Base-by-base conservation (phyloP, 495 filamentous ascomycete genomes). In the Corynascus novoguineensis region DNA sequence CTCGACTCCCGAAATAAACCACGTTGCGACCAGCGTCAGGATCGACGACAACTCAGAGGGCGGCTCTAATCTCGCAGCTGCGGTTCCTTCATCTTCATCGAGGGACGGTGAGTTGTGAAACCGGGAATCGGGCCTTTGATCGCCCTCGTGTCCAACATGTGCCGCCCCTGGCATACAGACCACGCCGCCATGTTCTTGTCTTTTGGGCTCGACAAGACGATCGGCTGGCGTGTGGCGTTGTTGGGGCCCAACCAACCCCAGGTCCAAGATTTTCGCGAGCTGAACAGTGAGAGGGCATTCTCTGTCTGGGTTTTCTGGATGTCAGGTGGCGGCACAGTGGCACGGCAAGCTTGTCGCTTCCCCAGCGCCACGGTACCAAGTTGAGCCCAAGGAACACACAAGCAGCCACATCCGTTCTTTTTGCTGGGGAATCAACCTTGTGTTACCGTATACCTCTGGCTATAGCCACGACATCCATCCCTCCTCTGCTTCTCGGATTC, bases 121-220 rank as follows among this genome's bases (percentile, higher is more conserved):
- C 11, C 31, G 19, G 27, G 42, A 38, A 22, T 19, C 42, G 40
- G 24, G 21, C 32, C 21, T 32, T 38, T 25, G 28, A 21, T 21
- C 50, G 50, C 44, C 7, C 24, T 31, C 51, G 34, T 44, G n/a
- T 40, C 34, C 22, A 34, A 5, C 14, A 12, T 9, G 35, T 21
- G 28, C 40, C 41, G 42, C 41, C 53, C 27, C 41, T 8, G 4
- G 53, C 53, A 55, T 29, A 31, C 29, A 31, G 29, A 42, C 53
- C 11, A 21, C 38, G 42, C 14, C 53, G 53, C 22, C 34, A 19
- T 52, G 24, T 2, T 31, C 32, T 40, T 6, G 5, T 24, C 10
- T 52, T 15, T 24, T 1, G 25, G 17, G 34, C n/a, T 31, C 29
- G n/a, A 5, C 3, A 15, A 41, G 5, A 15, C 21, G 19, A 35